Evolutionary conservation across 306 rosid genomes (phyloP).

Genomic region (Rosa multiflora): DNA sequence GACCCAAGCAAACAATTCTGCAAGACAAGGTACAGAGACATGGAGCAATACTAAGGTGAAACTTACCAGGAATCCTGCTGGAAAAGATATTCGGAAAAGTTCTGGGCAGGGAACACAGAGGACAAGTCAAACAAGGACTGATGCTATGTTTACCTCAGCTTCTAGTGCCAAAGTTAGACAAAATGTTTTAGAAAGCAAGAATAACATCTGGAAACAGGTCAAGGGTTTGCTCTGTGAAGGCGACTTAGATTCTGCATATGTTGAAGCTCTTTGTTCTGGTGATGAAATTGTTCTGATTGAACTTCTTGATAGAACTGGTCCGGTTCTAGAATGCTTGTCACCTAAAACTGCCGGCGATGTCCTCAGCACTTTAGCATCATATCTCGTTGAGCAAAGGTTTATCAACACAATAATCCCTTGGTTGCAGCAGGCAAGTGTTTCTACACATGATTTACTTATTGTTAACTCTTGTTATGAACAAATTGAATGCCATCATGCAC

Average conservation of each 20-base stretch:
- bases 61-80: constrained; percentile 39
- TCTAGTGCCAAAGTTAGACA: constrained; percentile 38
- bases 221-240: constrained; percentile 66
- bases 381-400: constrained; percentile 66
- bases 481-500: neutral
- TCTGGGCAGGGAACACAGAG: constrained; percentile 38
- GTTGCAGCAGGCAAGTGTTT: constrained; percentile 85
- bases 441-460: constrained; percentile 12
- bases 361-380: constrained; percentile 57
- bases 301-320: constrained; percentile 84
- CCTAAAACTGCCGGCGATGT: constrained; percentile 52
- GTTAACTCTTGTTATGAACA: neutral
- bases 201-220: constrained; percentile 55
- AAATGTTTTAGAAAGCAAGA: constrained; percentile 49
- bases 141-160: constrained; percentile 40
- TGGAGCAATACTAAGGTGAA: constrained; percentile 52
- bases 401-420: constrained; percentile 54
- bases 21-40: constrained; percentile 42
- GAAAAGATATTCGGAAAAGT: constrained; percentile 44
- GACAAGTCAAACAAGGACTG: constrained; percentile 39
- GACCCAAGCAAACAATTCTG: constrained; percentile 40
- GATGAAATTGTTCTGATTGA: constrained; percentile 63
- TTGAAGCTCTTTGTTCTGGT: constrained; percentile 66
- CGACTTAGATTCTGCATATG: constrained; percentile 70
- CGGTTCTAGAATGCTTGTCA: constrained; percentile 68